Base-by-base conservation (phyloP, 495 filamentous ascomycete genomes). In the Hypoxylon fragiforme region DNA sequence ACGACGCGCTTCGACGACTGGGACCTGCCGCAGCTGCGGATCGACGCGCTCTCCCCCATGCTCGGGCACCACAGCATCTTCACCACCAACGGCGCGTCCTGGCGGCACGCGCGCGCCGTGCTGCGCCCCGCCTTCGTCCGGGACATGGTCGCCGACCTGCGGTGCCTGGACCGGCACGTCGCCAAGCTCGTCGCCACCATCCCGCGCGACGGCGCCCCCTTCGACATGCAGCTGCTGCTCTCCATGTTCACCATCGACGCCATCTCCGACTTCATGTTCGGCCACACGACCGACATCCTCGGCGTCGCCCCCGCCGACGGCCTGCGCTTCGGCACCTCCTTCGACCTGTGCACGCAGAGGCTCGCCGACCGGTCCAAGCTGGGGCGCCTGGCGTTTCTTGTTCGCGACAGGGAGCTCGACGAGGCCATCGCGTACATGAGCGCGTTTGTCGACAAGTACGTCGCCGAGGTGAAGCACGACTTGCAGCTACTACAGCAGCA, bases 221-320 rank as follows among this genome's bases (percentile, higher is more conserved):
- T 88, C 43, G 84, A 89, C 49, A 75, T 89, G 21, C 79, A 86
- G 54, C 68, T 66, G 0, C 71, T 84, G 5, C 81, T 89, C 49
- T 81, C 81, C 54, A 70, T 77, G 37, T 61, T 88, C 37, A 86
- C 85, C 2, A 78, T 87, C 45, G 86, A 89, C 66, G 81, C 77
- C 0, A 83, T 85, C 2, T 87, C 85, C 0, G 84, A 87, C 34
- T 88, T 89, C 62, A 70, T 89, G 44, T 84, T 77, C 22, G 74
- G 73, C 3, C 65, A 68, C 34, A 73, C 73, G 26, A 73, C 73
- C 18, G 66, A 72, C 44, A 41, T 65, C 1, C 63, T 72, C 6
- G 60, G 60, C 14, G 19, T 53, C 15, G 60, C 69, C 0, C 65
- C 71, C 5, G 54, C 58, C 12, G 69, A 71, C 16, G 68, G 69